Evolutionary conservation across 345 rosid species (phyloP).

Genomic region (Linum trigynum): DNA sequence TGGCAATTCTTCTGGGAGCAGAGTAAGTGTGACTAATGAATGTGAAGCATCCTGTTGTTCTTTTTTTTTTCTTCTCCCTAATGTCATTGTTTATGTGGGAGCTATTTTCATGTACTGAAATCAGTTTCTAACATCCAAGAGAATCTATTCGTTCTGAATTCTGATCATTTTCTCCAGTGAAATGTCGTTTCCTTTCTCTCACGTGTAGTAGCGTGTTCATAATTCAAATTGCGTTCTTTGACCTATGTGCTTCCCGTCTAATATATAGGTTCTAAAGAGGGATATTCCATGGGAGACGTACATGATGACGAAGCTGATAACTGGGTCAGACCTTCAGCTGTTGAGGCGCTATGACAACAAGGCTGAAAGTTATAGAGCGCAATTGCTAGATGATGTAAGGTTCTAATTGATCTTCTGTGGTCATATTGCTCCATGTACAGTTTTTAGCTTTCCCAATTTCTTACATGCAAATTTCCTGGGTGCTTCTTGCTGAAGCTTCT

Average conservation of each 20-base stretch:
- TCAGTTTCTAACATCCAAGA: not conserved
- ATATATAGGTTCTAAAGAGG: slow-evolving; percentile 65
- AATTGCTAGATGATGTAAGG: slow-evolving; percentile 76
- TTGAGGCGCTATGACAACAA: slow-evolving; percentile 80
- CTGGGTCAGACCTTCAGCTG: slow-evolving; percentile 77
- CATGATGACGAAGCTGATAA: slow-evolving; percentile 79
- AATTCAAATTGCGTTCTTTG: slow-evolving; percentile 11
- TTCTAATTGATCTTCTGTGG: not conserved
- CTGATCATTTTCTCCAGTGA: not conserved
- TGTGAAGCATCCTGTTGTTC: not conserved
- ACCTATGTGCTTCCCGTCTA: slow-evolving; percentile 5
- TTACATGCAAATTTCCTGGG: not conserved
- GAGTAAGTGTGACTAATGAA: no score
- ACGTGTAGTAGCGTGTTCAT: not conserved
- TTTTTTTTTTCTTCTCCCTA: not conserved
- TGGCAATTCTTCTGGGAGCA: not conserved
- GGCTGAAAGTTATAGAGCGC: slow-evolving; percentile 69
- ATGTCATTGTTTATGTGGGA: no score
- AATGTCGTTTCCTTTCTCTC: not conserved
- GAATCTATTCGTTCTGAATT: no score
- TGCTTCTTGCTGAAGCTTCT: not conserved
- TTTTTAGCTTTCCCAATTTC: no score
- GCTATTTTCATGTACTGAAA: not conserved
- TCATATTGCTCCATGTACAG: not conserved
- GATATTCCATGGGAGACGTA: slow-evolving; percentile 99